A percentile compares a stretch with the other conserved stretches of the same genome.
Evolutionary conservation across 306 rosid species (phyloP).

Genomic region (Morella rubra): DNA sequence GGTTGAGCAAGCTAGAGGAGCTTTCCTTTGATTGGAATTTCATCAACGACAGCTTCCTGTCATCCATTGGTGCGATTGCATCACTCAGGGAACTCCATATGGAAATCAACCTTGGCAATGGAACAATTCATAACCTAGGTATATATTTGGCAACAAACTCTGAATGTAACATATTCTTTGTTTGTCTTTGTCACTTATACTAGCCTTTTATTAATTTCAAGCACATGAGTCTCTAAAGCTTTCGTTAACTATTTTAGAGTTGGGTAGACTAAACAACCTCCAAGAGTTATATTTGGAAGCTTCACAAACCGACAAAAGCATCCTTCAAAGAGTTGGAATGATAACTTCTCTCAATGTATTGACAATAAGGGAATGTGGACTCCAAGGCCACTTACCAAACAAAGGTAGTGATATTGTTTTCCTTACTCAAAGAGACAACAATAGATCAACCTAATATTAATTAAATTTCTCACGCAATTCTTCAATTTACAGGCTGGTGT

Average conservation of each 20-base stretch:
- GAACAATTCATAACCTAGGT: background rate
- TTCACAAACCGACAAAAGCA: background rate
- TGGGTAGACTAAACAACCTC: background rate
- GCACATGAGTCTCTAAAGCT: too few species aligned
- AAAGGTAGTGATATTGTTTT: background rate
- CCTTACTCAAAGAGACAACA: too few species aligned
- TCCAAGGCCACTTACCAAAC: background rate
- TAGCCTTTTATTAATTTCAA: too few species aligned
- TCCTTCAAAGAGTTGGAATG: background rate
- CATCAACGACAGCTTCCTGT: background rate
- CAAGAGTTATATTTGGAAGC: background rate
- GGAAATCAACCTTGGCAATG: background rate
- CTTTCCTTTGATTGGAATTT: background rate
- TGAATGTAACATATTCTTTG: background rate
- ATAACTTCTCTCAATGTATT: background rate
- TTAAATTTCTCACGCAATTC: too few species aligned
- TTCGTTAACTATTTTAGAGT: background rate
- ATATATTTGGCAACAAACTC: background rate
- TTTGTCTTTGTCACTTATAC: too few species aligned
- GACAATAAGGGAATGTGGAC: background rate
- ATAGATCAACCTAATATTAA: too few species aligned
- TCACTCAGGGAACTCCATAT: background rate
- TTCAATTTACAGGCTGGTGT: background rate
- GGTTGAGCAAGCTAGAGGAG: background rate
- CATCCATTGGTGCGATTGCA: background rate